A percentile compares a stretch with the other conserved stretches of the same genome.
Evolutionary conservation across 345 rosid species (phyloP).

Genomic region (Salix viminalis): DNA sequence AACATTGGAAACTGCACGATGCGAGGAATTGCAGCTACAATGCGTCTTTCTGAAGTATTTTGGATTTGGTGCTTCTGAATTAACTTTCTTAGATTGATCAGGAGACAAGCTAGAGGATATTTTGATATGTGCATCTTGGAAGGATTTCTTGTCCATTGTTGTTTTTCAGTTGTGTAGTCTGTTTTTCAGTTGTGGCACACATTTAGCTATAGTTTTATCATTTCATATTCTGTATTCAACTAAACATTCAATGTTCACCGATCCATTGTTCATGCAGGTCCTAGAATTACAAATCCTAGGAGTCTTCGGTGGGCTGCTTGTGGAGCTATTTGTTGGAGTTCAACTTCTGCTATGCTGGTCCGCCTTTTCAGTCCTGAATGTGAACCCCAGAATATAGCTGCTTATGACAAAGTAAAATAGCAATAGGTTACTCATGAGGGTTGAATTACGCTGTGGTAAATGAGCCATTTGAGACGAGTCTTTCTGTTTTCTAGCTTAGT

Average conservation of each 20-base stretch:
- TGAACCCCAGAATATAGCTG: constrained; percentile 90
- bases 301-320: constrained; percentile 86
- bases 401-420: constrained; percentile 46
- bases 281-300: constrained; percentile 59
- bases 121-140: neutral
- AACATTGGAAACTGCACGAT: neutral
- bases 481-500: no score
- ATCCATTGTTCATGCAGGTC: constrained; percentile 37
- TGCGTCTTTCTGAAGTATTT: neutral
- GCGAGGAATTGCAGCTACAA: neutral
- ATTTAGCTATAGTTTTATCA: neutral
- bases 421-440: neutral
- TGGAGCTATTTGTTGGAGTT: constrained; percentile 68
- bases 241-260: neutral
- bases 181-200: neutral
- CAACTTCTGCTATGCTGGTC: constrained; percentile 65
- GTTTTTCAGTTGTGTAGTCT: neutral
- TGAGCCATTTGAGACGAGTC: neutral
- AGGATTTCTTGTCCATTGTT: neutral
- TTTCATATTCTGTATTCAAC: neutral
- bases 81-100: neutral
- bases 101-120: neutral
- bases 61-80: neutral
- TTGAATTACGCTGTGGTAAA: neutral
- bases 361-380: constrained; percentile 88